phyloP scores from a whole-genome alignment of 306 rosid species.

The Sphenostylis stenocarpa region DNA sequence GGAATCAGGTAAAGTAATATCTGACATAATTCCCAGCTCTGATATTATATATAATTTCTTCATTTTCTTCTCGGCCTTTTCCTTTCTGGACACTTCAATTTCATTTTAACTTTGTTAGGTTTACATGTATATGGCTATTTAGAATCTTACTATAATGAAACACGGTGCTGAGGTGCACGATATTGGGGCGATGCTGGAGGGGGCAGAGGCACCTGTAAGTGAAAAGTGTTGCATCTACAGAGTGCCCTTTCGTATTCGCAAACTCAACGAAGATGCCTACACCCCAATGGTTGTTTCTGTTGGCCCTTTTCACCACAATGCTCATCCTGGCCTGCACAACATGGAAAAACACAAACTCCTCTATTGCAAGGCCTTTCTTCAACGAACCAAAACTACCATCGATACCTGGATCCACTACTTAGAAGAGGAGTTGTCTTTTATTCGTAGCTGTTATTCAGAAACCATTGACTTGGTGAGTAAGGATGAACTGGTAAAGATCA shows the following conservation, averaged over 20 bases:
- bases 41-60: too few relatives aligned
- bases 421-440: neutral
- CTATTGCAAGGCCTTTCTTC: slow-evolving; percentile 8
- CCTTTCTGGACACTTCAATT: too few relatives aligned
- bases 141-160: neutral
- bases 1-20: too few relatives aligned
- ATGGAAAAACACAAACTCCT: slow-evolving; percentile 24
- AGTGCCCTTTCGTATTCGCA: slow-evolving; percentile 34
- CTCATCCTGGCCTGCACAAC: neutral
- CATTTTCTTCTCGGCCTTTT: too few relatives aligned
- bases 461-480: neutral
- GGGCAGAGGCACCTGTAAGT: neutral
- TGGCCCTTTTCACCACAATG: slow-evolving; percentile 34
- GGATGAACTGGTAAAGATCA: slow-evolving; percentile 16
- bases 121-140: neutral
- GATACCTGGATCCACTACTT: neutral
- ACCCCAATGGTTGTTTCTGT: slow-evolving; percentile 43
- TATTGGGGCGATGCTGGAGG: neutral
- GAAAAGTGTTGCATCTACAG: slow-evolving; percentile 27
- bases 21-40: too few relatives aligned
- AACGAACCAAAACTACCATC: neutral
- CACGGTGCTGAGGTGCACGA: neutral
- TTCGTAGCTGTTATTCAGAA: neutral
- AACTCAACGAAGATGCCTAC: slow-evolving; percentile 28
- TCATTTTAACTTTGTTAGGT: too few relatives aligned